Base-by-base conservation (phyloP, 2,329 filamentous ascomycete species). In the Ilyonectria sp. region DNA sequence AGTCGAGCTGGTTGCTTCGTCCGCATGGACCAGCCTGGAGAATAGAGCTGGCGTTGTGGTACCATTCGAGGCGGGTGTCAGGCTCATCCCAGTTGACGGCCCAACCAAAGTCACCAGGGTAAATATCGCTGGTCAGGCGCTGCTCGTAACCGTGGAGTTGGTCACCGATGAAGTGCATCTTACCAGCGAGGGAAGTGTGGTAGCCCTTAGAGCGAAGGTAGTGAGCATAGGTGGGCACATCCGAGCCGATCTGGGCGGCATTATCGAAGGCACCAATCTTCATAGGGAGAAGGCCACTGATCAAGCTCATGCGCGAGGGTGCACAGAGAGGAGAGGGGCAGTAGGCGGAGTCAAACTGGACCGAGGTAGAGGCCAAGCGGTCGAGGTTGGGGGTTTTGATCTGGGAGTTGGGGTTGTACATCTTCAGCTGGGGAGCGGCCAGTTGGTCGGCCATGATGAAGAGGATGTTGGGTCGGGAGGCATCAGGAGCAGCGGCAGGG, bases 371-470 rank as follows among this genome's bases (percentile, higher is more conserved):
- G 2, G 95, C 94, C 70, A 98, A 87, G 58, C 90, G 89, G 82
- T 98, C 94, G 67, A 98, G 89, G 82, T 98, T 91, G 54, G 95
- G 95, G 1, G 95, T 98, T 82, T 94, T 93, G 86, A 98, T 97
- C 79, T 93, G 92, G 1, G 94, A 97, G 59, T 92, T 86, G 52
- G 91, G 88, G 81, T 98, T 95, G 85, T 98, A 94, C 85, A 97
- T 95, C 84, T 94, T 95, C 74, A 98, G 89, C 74, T 95, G 88
- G 19, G 95, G 95, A 31, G 95, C 95, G 19, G 95, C 93, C 80
- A 98, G 90, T 84, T 98, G 95, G 82, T 98, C 95, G 61, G 95
- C 95, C 94, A 98, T 97, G 84, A 98, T 97, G 86, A 96, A 97
- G 52, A 85, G 76, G 49, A 85, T 84, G 71, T 85, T 85, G 69